These are phyloP conservation scores for Aegilops longissima DNA, from an alignment of 176 grass and related monocot genomes.

Conservation along the genomic window DNA sequence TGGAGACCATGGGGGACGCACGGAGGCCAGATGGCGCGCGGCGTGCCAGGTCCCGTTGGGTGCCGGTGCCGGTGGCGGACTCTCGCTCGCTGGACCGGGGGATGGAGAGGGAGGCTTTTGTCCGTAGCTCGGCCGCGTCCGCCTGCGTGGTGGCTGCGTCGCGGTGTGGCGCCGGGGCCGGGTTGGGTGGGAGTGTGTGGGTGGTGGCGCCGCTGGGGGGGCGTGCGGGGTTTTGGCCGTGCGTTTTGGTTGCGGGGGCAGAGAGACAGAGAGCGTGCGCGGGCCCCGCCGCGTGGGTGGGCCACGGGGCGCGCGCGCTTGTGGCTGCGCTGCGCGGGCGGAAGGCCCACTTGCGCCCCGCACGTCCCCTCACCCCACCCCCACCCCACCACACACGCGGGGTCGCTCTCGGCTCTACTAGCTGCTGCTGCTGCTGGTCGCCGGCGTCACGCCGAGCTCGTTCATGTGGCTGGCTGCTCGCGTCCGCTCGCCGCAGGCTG, in stretches of 20 bases:
- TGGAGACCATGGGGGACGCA: slow-evolving; percentile 34
- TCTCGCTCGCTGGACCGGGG: neutral
- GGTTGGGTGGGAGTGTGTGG: slow-evolving; percentile 38
- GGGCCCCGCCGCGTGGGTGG: neutral
- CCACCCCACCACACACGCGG: neutral
- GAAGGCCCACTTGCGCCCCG: slow-evolving; percentile 1
- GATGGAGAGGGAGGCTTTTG: neutral
- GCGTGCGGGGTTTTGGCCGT: slow-evolving; percentile 18
- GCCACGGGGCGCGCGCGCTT: neutral
- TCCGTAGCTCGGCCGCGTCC: slow-evolving; percentile 28
- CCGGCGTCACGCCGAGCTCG: neutral
- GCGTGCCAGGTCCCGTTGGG: neutral
- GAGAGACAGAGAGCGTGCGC: neutral
- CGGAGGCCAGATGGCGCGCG: neutral
- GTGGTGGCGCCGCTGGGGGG: slow-evolving; percentile 31
- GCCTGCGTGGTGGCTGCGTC: neutral
- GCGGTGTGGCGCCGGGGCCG: slow-evolving; percentile 1
- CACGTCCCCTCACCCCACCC: neutral
- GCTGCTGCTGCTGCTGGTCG: neutral
- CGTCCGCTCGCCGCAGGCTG: neutral
- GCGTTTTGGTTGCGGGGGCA: neutral
- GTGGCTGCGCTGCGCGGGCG: slow-evolving; percentile 48
- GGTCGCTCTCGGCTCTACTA: neutral
- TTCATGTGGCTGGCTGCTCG: neutral
- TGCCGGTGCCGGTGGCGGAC: neutral